Evolutionary conservation across 2,329 filamentous ascomycete genomes (phyloP), one percentile per base, ranked within the genome.

Genomic region (Colletotrichum lupini): DNA sequence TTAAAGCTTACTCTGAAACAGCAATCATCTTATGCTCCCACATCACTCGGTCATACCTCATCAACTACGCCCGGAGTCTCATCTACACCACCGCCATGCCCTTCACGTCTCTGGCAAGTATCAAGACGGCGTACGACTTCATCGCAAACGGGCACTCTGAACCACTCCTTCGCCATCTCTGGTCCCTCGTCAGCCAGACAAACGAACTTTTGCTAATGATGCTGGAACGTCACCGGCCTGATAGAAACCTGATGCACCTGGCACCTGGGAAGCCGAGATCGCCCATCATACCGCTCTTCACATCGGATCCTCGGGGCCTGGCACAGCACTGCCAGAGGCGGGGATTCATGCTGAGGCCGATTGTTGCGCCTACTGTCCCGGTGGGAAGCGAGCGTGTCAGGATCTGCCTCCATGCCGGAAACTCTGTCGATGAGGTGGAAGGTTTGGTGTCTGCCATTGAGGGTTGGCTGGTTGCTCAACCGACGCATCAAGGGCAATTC

Each of bases 31-130:
- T 95, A 0, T 93, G 91, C 78, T 90, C 90, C 1, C 80, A 86
- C 0, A 81, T 87, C 1, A 88, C 90, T 0, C 85, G 91, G 28
- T 82, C 89, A 1, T 94, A 94, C 75, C 84, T 95, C 64, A 88
- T 94, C 80, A 95, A 95, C 78, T 95, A 95, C 77, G 92, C 93
- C 0, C 89, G 92, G n/a, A 91, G 89, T 1, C 82, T 95, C 55
- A 94, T 95, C 67, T 95, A 94, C 80, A 94, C 92, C 0, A 94
- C 92, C 0, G 91, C 92, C 35, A 87, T 93, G 82, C 87, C 90
- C 0, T 90, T 90, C 53, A 89, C 92, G 0, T 86, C 87, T 1
- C 84, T 93, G 1, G 88, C 88, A 0, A 87, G 87, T 16, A 91
- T 93, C 65, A 83, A 86, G 55, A 85, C 88, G 0, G 85, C 87